phyloP scores from a whole-genome alignment of 306 rosid species.

The Glycine tomentella region DNA sequence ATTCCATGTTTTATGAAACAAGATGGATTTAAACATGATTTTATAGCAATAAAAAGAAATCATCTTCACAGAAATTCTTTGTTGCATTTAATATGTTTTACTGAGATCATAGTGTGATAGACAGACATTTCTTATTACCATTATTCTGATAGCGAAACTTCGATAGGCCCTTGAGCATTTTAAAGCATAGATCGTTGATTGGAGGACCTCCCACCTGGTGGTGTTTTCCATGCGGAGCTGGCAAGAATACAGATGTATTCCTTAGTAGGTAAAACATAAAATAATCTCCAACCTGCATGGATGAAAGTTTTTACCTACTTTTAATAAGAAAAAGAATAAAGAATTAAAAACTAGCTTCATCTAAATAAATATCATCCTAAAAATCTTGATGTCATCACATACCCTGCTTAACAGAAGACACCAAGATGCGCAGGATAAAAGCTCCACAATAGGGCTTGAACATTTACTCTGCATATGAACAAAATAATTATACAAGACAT shows the following conservation, averaged over 20 bases:
- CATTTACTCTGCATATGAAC: conserved; percentile 56
- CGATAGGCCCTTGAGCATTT: not conserved
- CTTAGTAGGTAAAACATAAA: conserved; percentile 44
- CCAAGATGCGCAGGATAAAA: conserved; percentile 73
- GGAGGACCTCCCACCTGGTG: conserved; percentile 79
- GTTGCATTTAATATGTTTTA: no score
- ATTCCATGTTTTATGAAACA: no score
- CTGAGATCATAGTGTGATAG: not conserved
- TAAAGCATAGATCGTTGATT: conserved; percentile 52
- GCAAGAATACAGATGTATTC: conserved; percentile 68
- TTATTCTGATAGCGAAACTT: conserved; percentile 46
- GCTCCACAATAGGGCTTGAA: conserved; percentile 62
- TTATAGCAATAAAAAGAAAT: not conserved
- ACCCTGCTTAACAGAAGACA: conserved; percentile 76
- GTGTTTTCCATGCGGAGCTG: conserved; percentile 53
- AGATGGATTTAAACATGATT: not conserved
- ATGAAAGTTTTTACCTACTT: conserved; percentile 33
- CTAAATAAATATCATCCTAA: not conserved
- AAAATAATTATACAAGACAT: not conserved
- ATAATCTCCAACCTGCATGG: conserved; percentile 61
- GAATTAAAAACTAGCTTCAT: not conserved
- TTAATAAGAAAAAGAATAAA: not conserved
- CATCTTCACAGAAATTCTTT: no score
- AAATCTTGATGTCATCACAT: conserved; percentile 38
- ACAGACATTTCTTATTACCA: conserved; percentile 53